Conservation (phyloP, 768 basidiomycete species). For the Paxillus ammoniavirescens region DNA sequence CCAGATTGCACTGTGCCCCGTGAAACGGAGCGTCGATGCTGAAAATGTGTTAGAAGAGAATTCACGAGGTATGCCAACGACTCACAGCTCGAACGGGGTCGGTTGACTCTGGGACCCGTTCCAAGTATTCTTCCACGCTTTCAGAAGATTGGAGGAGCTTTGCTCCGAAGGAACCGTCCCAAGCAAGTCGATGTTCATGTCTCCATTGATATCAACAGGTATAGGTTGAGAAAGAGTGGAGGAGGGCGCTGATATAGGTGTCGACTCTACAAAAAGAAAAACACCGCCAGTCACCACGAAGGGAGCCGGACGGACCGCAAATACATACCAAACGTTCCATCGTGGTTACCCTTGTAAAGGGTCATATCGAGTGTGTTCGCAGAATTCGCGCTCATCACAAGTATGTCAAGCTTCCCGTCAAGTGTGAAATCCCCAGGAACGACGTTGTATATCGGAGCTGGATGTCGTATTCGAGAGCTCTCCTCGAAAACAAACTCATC, state of each 20-base stretch:
- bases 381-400: conserved; percentile 75
- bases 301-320: not conserved
- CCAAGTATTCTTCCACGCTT: conserved; percentile 83
- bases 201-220: conserved; percentile 81
- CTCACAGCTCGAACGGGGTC: conserved; percentile 68
- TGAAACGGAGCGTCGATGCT: conserved; percentile 62
- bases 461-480: conserved; percentile 53
- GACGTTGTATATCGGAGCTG: conserved; percentile 66
- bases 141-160: conserved; percentile 40
- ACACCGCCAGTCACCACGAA: not conserved
- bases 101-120: conserved; percentile 52
- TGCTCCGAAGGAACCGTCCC: conserved; percentile 52
- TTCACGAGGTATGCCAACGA: not conserved
- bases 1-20: conserved; percentile 67
- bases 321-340: conserved; percentile 64
- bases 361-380: conserved; percentile 58
- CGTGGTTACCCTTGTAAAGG: conserved; percentile 64
- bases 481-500: conserved; percentile 58
- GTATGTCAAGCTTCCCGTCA: conserved; percentile 85
- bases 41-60: conserved; percentile 5
- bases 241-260: conserved; percentile 52
- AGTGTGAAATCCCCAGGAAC: conserved; percentile 94
- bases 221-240: conserved; percentile 81
- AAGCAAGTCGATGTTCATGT: conserved; percentile 87
- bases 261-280: conserved; percentile 10